These are phyloP conservation scores for Aegilops speltoides DNA, from an alignment of 176 grass and related monocot species.

Conservation along the genomic window DNA sequence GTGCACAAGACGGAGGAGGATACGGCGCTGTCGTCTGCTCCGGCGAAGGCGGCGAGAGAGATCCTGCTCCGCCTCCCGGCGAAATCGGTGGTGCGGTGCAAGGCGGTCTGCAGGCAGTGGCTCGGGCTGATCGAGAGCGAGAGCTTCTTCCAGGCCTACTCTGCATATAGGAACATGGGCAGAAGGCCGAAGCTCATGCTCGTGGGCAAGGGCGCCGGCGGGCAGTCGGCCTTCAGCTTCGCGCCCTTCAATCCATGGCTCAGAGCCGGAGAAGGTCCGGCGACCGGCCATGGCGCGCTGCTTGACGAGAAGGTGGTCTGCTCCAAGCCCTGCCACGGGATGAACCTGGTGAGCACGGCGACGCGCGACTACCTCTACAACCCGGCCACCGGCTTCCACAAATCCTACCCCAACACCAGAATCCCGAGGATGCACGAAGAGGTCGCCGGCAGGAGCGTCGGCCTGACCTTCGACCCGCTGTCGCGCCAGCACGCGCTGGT, in stretches of 20 bases:
- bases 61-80: conserved; percentile 26
- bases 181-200: conserved; percentile 33
- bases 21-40: not conserved
- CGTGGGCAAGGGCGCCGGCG: conserved; percentile 18
- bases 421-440: not conserved
- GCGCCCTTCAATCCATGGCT: not conserved
- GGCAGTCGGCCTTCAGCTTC: not conserved
- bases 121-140: not conserved
- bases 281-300: not conserved
- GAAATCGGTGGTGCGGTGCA: not conserved
- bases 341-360: conserved; percentile 26
- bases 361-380: conserved; percentile 11
- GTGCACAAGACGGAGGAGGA: conserved; percentile 34
- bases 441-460: not conserved
- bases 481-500: not conserved
- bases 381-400: conserved; percentile 16
- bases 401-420: not conserved
- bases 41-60: conserved; percentile 7
- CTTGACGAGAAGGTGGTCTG: conserved; percentile 21
- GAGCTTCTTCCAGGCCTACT: not conserved
- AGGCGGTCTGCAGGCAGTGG: conserved; percentile 32
- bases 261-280: not conserved
- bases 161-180: not conserved
- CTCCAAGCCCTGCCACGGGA: conserved; percentile 36
- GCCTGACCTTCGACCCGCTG: conserved; percentile 2